These are phyloP conservation scores for Fragaria nilgerrensis DNA, from an alignment of 306 rosid species.

Conservation along the genomic window DNA sequence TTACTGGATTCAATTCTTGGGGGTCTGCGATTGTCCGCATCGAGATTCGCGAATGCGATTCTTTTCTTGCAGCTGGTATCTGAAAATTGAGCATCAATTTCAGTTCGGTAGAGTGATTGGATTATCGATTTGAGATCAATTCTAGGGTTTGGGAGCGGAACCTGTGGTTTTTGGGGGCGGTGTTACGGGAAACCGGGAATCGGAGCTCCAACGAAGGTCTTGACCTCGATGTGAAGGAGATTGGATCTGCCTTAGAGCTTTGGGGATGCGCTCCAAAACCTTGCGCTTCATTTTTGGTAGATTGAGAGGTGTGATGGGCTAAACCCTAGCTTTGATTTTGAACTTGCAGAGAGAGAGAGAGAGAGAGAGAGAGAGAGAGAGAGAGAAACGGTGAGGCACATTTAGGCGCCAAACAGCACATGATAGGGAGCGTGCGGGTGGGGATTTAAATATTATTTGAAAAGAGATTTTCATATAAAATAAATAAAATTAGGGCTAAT, in stretches of 20 bases:
- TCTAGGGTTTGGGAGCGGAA: slow-evolving; percentile 4
- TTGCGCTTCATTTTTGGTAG: slow-evolving; percentile 42
- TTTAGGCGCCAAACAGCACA: slow-evolving; percentile 43
- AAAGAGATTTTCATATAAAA: no score
- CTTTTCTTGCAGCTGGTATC: slow-evolving; percentile 31
- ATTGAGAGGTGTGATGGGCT: background rate
- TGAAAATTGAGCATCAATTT: background rate
- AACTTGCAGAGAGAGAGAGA: background rate
- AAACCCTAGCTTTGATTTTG: slow-evolving; percentile 9
- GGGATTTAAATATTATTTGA: no score
- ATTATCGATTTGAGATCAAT: background rate
- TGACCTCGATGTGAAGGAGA: slow-evolving; percentile 9
- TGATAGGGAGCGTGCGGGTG: background rate
- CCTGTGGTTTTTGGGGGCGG: slow-evolving; percentile 21
- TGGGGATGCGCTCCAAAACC: slow-evolving; percentile 14
- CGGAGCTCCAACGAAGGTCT: slow-evolving; percentile 18
- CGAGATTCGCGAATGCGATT: slow-evolving; percentile 20
- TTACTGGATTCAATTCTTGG: slow-evolving; percentile 24
- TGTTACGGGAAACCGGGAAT: slow-evolving; percentile 8
- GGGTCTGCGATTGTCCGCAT: slow-evolving; percentile 21
- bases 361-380: background rate
- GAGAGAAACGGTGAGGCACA: background rate
- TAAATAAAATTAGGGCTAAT: no score
- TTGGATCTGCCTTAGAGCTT: slow-evolving; percentile 19
- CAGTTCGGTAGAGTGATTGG: background rate